These are phyloP conservation scores for Craterostigma plantagineum DNA, from an alignment of 257 asterid genomes.

Conservation along the genomic window DNA sequence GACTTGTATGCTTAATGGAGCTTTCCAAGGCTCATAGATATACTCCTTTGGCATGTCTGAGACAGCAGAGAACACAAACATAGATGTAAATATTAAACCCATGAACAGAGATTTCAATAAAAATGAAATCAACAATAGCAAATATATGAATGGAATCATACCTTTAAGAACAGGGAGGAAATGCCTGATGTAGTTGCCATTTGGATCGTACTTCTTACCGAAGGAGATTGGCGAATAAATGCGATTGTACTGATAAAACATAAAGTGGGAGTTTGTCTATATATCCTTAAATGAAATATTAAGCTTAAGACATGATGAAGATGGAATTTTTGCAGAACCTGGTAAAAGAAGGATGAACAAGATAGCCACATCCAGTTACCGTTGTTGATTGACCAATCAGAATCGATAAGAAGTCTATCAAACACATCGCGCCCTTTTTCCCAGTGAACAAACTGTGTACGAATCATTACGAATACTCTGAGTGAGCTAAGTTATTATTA, in stretches of 20 bases:
- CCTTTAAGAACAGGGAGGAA: slow-evolving; percentile 87
- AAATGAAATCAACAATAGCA: slow-evolving; percentile 5
- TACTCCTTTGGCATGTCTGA: slow-evolving; percentile 95
- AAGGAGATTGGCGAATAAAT: slow-evolving; percentile 85
- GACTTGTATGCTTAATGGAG: slow-evolving; percentile 63
- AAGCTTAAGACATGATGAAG: too few relatives aligned
- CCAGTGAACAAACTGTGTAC: slow-evolving; percentile 65
- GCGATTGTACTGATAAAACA: slow-evolving; percentile 78
- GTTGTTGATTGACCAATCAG: slow-evolving; percentile 92
- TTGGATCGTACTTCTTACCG: slow-evolving; percentile 85
- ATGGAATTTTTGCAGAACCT: slow-evolving; percentile 38
- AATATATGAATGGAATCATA: slow-evolving; percentile 10
- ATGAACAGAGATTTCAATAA: too few relatives aligned
- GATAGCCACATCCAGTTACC: slow-evolving; percentile 97
- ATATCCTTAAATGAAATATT: too few relatives aligned
- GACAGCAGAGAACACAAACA: slow-evolving; percentile 7
- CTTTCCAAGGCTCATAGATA: slow-evolving; percentile 93
- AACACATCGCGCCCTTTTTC: slow-evolving; percentile 94
- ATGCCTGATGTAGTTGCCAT: slow-evolving; percentile 65
- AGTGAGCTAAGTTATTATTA: too few relatives aligned
- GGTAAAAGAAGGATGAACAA: slow-evolving; percentile 93
- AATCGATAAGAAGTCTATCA: slow-evolving; percentile 82
- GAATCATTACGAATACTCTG: too few relatives aligned
- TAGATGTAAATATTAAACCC: slow-evolving; percentile 2
- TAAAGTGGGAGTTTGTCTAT: too few relatives aligned